Evolutionary conservation across 1,284 basidiomycete genomes (phyloP), one percentile per base, ranked within the genome.

Genomic region (Pseudozyma sp.): DNA sequence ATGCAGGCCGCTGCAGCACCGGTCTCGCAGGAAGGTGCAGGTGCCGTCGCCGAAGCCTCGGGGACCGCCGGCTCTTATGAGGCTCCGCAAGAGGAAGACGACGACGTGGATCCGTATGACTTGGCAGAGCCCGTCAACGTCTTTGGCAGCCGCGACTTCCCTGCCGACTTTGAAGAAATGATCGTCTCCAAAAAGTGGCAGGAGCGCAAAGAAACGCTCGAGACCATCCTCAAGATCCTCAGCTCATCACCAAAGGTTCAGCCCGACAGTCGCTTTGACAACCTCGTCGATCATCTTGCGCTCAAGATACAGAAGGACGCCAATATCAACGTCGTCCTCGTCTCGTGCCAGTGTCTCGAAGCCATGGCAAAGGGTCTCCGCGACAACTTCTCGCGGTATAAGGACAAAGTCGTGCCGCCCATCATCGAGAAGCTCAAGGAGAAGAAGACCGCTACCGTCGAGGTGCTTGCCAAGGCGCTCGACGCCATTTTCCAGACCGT

Each of bases 131-230:
- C 92, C 13, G 89, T 93, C 49, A 89, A 96, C 94, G 64, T 87
- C 90, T 50, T 86, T 89, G 7, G 91, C 91, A 77, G 95, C 0
- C 85, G 89, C 3, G 90, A 91, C 14, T 77, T 75, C 45, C 73
- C 79, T 3, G 51, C 63, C 13, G 66, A 78, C 48, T 80, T 83
- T 37, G 76, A 82, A 54, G 87, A 90, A 7, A 87, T 89, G 60
- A 87, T 99, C 54, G 88, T 89, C 13, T 97, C 95, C 5, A 90
- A 92, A 0, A 99, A 99, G 85, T 99, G 97, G 97, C 97, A 99
- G 84, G 97, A 99, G 75, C 90, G 97, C 33, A 95, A 97, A 80
- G 83, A 86, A 55, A 92, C 90, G 2, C 86, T 98, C 54, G 94
- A 97, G 76, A 92, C 93, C 47, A 88, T 97, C 42, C 87, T 91